These are phyloP conservation scores for Magnaporthales sp. DNA, from an alignment of 2,329 filamentous ascomycete genomes.

Conservation along the genomic window DNA sequence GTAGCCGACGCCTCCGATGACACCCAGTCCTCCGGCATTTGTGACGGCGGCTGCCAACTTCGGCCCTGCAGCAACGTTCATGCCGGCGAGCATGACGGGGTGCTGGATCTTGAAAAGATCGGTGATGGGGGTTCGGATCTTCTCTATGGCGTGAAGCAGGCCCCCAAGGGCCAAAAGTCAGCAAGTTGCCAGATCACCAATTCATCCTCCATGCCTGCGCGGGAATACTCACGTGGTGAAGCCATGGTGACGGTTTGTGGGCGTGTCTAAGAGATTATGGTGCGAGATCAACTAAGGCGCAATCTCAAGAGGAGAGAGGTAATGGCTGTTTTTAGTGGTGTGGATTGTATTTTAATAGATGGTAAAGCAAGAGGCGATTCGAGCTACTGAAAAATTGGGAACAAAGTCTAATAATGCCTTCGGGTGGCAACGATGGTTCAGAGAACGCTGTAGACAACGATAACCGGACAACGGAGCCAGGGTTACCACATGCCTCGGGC, in stretches of 20 bases:
- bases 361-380: conserved; percentile 1
- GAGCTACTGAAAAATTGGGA: neutral
- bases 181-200: neutral
- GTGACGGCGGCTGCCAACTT: conserved; percentile 95
- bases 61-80: conserved; percentile 97
- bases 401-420: neutral
- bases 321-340: no score
- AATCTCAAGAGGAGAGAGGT: neutral
- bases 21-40: conserved; percentile 92
- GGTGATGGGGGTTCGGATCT: conserved; percentile 84
- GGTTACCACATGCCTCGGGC: conserved; percentile 13
- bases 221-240: conserved; percentile 60
- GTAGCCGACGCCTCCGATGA: conserved; percentile 92
- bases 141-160: conserved; percentile 42
- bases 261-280: neutral
- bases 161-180: neutral
- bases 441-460: neutral
- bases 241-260: conserved; percentile 46
- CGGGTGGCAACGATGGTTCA: neutral
- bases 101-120: conserved; percentile 98
- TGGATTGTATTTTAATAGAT: neutral
- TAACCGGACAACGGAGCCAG: neutral
- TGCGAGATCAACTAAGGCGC: neutral
- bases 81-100: conserved; percentile 89
- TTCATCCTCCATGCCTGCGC: neutral